These are phyloP conservation scores for Schizophyllum amplum DNA, from an alignment of 1,284 basidiomycete genomes.

Conservation along the genomic window DNA sequence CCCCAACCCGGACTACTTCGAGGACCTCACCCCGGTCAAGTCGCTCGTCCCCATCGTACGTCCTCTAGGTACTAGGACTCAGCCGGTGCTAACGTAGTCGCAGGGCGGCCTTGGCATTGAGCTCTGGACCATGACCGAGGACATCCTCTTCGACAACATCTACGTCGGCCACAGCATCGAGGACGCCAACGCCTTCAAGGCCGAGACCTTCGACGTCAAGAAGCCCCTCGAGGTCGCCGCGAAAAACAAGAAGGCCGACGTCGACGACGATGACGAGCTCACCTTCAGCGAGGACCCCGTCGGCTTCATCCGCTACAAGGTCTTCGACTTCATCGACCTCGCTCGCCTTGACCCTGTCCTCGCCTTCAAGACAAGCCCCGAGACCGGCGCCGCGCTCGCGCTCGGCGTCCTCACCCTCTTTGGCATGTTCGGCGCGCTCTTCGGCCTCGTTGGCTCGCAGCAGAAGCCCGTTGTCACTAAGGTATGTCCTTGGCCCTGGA, in stretches of 20 bases:
- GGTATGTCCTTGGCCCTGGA: too few relatives aligned
- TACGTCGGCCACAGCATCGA: slow-evolving; percentile 84
- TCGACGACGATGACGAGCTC: slow-evolving; percentile 42
- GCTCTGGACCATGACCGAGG: slow-evolving; percentile 98
- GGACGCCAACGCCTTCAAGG: slow-evolving; percentile 76
- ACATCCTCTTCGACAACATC: slow-evolving; percentile 93
- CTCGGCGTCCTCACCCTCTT: slow-evolving; percentile 72
- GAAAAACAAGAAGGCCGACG: slow-evolving; percentile 33
- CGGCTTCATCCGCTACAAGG: slow-evolving; percentile 72
- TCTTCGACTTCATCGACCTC: slow-evolving; percentile 65
- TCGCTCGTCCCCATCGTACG: slow-evolving; percentile 75
- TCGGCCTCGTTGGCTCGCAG: slow-evolving; percentile 68
- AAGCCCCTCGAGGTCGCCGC: slow-evolving; percentile 54
- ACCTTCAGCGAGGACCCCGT: slow-evolving; percentile 69
- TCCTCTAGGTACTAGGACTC: not conserved
- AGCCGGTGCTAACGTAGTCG: slow-evolving; percentile 9
- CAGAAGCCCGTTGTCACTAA: slow-evolving; percentile 61
- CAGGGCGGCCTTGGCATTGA: slow-evolving; percentile 93
- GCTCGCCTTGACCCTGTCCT: slow-evolving; percentile 64
- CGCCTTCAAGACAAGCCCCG: slow-evolving; percentile 77
- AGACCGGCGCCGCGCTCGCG: slow-evolving; percentile 72
- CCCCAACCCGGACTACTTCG: slow-evolving; percentile 87
- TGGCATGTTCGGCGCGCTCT: slow-evolving; percentile 73
- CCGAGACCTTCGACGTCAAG: slow-evolving; percentile 84
- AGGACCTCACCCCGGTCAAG: slow-evolving; percentile 83